These are phyloP conservation scores for Chlorella sp. DNA, from an alignment of 139 green algal species.

Conservation along the genomic window DNA sequence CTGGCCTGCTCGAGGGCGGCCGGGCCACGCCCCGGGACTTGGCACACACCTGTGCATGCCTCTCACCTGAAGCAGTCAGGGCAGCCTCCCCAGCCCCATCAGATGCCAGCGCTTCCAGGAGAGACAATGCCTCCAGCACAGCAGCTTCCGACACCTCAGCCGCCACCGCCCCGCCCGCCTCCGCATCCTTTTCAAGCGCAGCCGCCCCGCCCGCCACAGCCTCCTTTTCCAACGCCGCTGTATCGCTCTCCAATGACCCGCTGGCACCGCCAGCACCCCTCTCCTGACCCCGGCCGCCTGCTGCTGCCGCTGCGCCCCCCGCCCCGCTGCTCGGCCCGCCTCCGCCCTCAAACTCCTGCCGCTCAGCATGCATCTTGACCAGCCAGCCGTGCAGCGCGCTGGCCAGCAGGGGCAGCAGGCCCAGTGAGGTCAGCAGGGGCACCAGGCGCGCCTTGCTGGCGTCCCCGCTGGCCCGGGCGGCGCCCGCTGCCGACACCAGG, in stretches of 20 bases:
- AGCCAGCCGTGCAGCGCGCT: constrained; percentile 22
- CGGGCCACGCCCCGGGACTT: too few species aligned
- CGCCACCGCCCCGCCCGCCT: background rate
- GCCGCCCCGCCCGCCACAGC: background rate
- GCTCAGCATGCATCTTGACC: background rate
- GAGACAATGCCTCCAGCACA: background rate
- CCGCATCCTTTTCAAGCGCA: background rate
- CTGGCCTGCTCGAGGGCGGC: too few species aligned
- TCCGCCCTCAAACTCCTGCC: background rate
- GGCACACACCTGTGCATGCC: too few species aligned
- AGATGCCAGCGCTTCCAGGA: constrained; percentile 9
- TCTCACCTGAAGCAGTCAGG: background rate
- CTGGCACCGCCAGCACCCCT: background rate
- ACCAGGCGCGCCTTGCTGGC: background rate
- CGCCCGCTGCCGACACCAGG: background rate
- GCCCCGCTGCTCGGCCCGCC: background rate
- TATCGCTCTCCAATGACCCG: background rate
- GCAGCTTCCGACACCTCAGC: constrained; percentile 13
- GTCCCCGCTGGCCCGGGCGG: background rate
- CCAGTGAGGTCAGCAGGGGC: background rate
- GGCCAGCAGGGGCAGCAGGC: constrained; percentile 32
- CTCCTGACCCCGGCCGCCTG: background rate
- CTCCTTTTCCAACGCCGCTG: background rate
- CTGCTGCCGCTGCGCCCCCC: background rate
- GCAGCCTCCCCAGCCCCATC: background rate